Evolutionary conservation across 2,329 filamentous ascomycete species (phyloP).

Genomic region (Curvularia eragrostidis): DNA sequence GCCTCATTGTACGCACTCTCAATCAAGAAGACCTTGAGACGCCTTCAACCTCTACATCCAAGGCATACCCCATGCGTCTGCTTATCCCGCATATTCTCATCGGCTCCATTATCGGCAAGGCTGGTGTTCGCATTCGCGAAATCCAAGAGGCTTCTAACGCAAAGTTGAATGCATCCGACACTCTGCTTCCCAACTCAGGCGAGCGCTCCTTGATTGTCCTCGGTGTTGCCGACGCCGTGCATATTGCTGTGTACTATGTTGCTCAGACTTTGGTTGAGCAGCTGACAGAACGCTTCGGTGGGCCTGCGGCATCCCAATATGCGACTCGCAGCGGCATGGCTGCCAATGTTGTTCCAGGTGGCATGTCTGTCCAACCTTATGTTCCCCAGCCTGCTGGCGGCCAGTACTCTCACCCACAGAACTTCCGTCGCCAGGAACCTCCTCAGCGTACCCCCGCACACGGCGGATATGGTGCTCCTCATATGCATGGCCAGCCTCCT

Average conservation of each 20-base stretch:
- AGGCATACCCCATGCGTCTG: constrained; percentile 94
- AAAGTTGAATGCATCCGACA: constrained; percentile 93
- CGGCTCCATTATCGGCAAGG: constrained; percentile 98
- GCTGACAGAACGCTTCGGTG: constrained; percentile 93
- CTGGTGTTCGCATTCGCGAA: constrained; percentile 92
- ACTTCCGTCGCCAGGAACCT: constrained; percentile 71
- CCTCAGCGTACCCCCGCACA: constrained; percentile 77
- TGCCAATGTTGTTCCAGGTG: constrained; percentile 90
- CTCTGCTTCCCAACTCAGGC: constrained; percentile 90
- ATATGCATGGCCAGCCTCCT: constrained; percentile 70
- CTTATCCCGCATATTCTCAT: constrained; percentile 97
- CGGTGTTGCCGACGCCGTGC: constrained; percentile 95
- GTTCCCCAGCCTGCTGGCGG: constrained; percentile 91
- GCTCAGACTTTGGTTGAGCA: constrained; percentile 98
- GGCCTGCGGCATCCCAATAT: constrained; percentile 95
- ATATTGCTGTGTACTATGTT: constrained; percentile 99
- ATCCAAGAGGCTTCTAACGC: constrained; percentile 98
- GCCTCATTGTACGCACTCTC: constrained; percentile 94
- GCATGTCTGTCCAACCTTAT: constrained; percentile 99
- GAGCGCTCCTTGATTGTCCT: constrained; percentile 98
- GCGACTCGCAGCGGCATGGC: constrained; percentile 93
- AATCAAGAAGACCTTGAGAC: constrained; percentile 94
- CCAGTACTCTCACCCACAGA: constrained; percentile 91
- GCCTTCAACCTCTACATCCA: constrained; percentile 89
- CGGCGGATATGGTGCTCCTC: constrained; percentile 69